phyloP scores from a whole-genome alignment of 352 stramenopile genomes.

The Albugo laibachii region DNA sequence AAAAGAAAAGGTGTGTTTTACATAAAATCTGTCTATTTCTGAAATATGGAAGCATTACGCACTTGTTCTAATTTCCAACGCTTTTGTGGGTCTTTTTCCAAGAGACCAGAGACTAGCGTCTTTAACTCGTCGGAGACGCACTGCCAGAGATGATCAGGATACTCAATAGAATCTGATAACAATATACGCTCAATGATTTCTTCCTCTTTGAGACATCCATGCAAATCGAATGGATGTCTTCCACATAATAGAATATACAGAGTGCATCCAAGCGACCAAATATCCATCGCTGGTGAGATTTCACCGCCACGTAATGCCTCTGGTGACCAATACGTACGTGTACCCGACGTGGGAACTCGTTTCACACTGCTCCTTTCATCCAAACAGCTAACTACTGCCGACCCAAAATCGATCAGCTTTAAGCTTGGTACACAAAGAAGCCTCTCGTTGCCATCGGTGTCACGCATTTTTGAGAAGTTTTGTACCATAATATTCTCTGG shows the following conservation, averaged over 20 bases:
- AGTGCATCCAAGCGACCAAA: constrained; percentile 77
- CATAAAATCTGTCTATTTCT: too few relatives aligned
- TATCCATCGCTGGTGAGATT: constrained; percentile 64
- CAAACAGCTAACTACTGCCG: background rate
- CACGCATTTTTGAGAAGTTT: background rate
- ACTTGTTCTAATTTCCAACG: constrained; percentile 36
- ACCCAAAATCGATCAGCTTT: constrained; percentile 80
- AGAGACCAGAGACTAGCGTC: constrained; percentile 32
- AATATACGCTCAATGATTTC: constrained; percentile 47
- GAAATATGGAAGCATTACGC: background rate
- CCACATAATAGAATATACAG: constrained; percentile 77
- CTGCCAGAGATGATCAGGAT: constrained; percentile 31
- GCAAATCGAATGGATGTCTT: constrained; percentile 73
- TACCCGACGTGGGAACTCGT: constrained; percentile 28
- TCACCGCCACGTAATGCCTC: constrained; percentile 35
- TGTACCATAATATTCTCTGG: constrained; percentile 76
- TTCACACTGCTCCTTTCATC: background rate
- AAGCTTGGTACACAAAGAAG: background rate
- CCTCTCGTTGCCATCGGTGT: constrained; percentile 20
- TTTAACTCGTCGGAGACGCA: constrained; percentile 30
- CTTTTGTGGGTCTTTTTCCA: constrained; percentile 43
- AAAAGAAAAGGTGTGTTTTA: too few relatives aligned
- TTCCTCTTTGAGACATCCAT: constrained; percentile 46
- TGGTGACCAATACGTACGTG: constrained; percentile 68
- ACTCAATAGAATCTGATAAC: constrained; percentile 28